Conservation (phyloP, 208 protist species). For the Leishmania gerbilli region DNA sequence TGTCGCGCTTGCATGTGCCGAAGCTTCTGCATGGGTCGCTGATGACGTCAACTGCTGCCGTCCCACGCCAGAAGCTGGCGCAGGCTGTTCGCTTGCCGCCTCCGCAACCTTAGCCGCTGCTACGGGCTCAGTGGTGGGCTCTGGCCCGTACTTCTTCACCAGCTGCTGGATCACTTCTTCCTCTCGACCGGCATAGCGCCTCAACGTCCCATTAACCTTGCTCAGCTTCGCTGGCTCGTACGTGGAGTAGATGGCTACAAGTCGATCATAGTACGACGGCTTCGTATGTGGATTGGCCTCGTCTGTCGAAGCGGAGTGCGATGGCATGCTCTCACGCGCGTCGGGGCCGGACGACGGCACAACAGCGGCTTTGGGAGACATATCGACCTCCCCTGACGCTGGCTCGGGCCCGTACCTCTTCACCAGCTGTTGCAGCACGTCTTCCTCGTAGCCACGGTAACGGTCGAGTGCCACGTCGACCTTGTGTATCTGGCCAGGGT, state of each 20-base stretch:
- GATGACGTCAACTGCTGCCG: neutral
- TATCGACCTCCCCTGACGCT: conserved; percentile 8
- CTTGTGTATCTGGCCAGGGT: conserved; percentile 32
- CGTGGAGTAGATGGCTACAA: conserved; percentile 66
- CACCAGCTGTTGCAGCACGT: conserved; percentile 38
- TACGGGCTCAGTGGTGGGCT: conserved; percentile 26
- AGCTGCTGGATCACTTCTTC: conserved; percentile 73
- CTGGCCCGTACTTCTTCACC: conserved; percentile 75
- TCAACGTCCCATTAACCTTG: conserved; percentile 61
- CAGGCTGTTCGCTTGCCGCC: neutral
- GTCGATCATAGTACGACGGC: conserved; percentile 50
- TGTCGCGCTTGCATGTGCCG: neutral
- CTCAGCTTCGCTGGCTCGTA: conserved; percentile 73
- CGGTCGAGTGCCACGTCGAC: conserved; percentile 38
- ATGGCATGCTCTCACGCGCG: neutral
- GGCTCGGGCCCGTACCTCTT: conserved; percentile 43
- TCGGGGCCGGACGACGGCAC: no score
- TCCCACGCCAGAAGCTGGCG: neutral
- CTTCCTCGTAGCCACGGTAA: conserved; percentile 41
- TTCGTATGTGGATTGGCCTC: neutral
- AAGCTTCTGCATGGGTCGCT: neutral
- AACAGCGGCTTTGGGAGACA: neutral
- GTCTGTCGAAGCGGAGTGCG: neutral
- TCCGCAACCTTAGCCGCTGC: neutral
- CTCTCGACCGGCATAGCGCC: conserved; percentile 64